A percentile compares a stretch with the other conserved stretches of the same genome.
phyloP scores from a whole-genome alignment of 441 rosid species.

The Populus trichocarpa region DNA sequence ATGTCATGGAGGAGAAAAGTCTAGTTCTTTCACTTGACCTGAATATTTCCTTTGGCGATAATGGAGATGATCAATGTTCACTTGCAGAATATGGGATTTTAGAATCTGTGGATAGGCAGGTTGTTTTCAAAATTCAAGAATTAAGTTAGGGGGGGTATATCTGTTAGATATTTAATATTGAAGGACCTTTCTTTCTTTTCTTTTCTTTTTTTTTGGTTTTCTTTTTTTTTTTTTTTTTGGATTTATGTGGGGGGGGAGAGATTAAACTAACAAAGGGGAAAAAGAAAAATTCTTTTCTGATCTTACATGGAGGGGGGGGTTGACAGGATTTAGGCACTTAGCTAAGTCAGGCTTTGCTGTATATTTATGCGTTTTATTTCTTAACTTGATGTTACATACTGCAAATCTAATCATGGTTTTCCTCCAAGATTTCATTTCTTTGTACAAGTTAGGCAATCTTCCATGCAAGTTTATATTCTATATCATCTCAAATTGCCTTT shows the following conservation, averaged over 20 bases:
- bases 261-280: constrained; percentile 32
- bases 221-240: neutral
- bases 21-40: constrained; percentile 41
- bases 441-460: neutral
- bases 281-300: constrained; percentile 9
- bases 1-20: constrained; percentile 9
- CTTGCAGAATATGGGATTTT: constrained; percentile 26
- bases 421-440: neutral
- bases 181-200: neutral
- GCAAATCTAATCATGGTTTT: constrained; percentile 5
- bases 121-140: constrained; percentile 41
- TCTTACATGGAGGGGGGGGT: constrained; percentile 12
- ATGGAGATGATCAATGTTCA: constrained; percentile 24
- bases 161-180: constrained; percentile 8
- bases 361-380: neutral
- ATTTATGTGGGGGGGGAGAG: constrained; percentile 16
- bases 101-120: constrained; percentile 38
- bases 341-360: constrained; percentile 9
- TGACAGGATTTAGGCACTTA: constrained; percentile 6
- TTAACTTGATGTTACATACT: constrained; percentile 12
- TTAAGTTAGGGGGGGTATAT: neutral
- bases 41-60: constrained; percentile 46
- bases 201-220: neutral
- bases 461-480: neutral
- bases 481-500: neutral